Conservation (phyloP, 2,329 filamentous ascomycete species). For the Talaromyces verruculosus region DNA sequence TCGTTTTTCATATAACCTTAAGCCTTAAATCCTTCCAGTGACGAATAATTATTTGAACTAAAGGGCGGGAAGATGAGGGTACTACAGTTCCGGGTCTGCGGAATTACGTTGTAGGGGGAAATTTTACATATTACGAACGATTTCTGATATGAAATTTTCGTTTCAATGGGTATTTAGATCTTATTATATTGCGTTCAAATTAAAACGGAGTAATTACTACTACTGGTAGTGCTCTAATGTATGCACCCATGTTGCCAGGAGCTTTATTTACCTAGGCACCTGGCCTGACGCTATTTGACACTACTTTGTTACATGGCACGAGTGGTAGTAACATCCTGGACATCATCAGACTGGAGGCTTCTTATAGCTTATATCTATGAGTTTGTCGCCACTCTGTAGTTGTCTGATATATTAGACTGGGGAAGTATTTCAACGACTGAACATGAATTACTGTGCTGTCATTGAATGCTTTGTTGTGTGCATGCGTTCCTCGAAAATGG, state of each 20-base stretch:
- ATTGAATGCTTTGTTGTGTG: neutral
- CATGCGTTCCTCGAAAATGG: conserved; percentile 1
- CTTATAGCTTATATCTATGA: conserved; percentile 4
- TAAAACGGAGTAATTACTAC: conserved; percentile 16
- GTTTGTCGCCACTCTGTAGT: neutral
- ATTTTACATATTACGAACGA: neutral
- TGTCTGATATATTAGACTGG: neutral
- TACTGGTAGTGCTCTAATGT: conserved; percentile 12
- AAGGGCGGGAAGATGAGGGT: conserved; percentile 4
- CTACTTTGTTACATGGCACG: conserved; percentile 2
- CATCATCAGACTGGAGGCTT: neutral
- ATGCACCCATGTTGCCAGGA: conserved; percentile 6
- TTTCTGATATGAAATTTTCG: conserved; percentile 1
- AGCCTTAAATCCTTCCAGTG: neutral
- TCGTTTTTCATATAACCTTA: neutral
- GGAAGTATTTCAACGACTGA: neutral
- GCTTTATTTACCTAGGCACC: neutral
- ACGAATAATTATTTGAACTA: neutral
- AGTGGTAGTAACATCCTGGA: conserved; percentile 6
- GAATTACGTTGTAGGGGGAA: neutral
- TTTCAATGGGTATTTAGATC: neutral
- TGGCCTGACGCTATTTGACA: conserved; percentile 9
- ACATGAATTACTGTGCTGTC: neutral
- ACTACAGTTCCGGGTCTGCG: neutral
- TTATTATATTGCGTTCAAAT: neutral